A percentile compares a stretch with the other conserved stretches of the same genome.
These are phyloP conservation scores for Fistulinella cinereoalba DNA, from an alignment of 1,284 basidiomycete species.

Conservation along the genomic window DNA sequence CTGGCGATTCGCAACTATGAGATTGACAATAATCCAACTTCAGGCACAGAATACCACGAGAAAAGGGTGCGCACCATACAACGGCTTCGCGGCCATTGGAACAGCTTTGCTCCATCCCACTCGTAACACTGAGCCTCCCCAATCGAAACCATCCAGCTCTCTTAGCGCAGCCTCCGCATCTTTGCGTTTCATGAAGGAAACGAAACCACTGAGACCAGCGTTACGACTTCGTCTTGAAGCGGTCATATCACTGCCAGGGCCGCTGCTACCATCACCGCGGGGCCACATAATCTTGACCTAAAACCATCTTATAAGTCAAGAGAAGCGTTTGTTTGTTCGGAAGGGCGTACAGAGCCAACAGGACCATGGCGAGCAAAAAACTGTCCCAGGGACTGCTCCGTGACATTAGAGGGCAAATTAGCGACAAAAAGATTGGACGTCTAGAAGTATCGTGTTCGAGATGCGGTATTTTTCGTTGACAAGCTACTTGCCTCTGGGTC, in stretches of 20 bases:
- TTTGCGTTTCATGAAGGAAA: constrained; percentile 89
- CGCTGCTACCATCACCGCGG: constrained; percentile 56
- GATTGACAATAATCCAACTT: background rate
- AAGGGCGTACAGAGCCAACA: constrained; percentile 59
- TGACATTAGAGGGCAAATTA: constrained; percentile 82
- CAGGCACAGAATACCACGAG: constrained; percentile 4
- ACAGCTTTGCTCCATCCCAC: constrained; percentile 97
- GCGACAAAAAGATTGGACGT: constrained; percentile 95
- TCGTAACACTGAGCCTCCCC: constrained; percentile 82
- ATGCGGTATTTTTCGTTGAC: background rate
- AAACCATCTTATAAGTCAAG: constrained; percentile 1
- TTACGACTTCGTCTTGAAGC: constrained; percentile 63
- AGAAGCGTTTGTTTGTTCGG: background rate
- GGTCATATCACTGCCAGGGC: constrained; percentile 75
- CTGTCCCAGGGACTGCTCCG: constrained; percentile 78
- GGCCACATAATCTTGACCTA: constrained; percentile 98
- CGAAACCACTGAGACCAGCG: constrained; percentile 86
- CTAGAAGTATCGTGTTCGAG: constrained; percentile 38
- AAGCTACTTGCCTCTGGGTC: constrained; percentile 63
- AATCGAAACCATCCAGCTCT: constrained; percentile 87
- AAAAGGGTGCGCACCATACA: constrained; percentile 63
- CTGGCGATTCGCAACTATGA: constrained; percentile 33
- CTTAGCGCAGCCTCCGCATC: constrained; percentile 87
- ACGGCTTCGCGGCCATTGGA: constrained; percentile 72
- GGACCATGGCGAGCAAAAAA: constrained; percentile 79